Evolutionary conservation across 2,329 filamentous ascomycete species (phyloP).

Genomic region (Fusarium tuaranense): DNA sequence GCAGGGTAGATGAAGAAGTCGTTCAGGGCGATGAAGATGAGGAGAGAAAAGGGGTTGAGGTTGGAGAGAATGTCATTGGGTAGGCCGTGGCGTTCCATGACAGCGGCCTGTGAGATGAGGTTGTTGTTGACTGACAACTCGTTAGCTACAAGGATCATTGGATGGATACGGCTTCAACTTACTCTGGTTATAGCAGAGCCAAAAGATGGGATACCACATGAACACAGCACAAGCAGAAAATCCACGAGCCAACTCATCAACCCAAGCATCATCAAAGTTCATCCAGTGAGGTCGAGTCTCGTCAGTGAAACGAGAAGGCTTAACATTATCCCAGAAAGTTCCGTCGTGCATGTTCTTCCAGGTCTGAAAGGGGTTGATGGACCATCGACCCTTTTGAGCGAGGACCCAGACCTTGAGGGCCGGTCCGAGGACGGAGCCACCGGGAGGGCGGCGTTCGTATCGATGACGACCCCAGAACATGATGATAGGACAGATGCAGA

Average conservation of each 20-base stretch:
- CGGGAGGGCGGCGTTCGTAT: constrained; percentile 70
- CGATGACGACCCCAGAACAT: constrained; percentile 68
- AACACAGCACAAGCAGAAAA: constrained; percentile 77
- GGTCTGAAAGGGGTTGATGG: constrained; percentile 71
- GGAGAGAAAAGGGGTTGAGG: constrained; percentile 78
- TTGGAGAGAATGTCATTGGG: constrained; percentile 83
- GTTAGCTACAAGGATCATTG: constrained; percentile 19
- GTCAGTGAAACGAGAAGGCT: constrained; percentile 72
- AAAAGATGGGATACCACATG: constrained; percentile 74
- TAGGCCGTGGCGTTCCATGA: constrained; percentile 75
- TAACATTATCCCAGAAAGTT: constrained; percentile 75
- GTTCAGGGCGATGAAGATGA: constrained; percentile 79
- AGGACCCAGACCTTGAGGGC: constrained; percentile 70
- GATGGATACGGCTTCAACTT: constrained; percentile 16
- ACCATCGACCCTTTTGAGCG: constrained; percentile 77
- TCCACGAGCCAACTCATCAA: constrained; percentile 79
- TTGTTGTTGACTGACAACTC: constrained; percentile 64
- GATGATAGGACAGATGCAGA: constrained; percentile 72
- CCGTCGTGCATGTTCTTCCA: constrained; percentile 68
- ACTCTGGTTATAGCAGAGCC: constrained; percentile 63
- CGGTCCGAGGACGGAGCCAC: constrained; percentile 76
- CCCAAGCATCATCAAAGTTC: constrained; percentile 84
- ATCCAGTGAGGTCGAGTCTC: constrained; percentile 74
- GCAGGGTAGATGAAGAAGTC: constrained; percentile 76
- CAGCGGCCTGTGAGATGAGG: constrained; percentile 71